These are phyloP conservation scores for Verticillium zaregamsianum DNA, from an alignment of 2,329 filamentous ascomycete species.

Conservation along the genomic window DNA sequence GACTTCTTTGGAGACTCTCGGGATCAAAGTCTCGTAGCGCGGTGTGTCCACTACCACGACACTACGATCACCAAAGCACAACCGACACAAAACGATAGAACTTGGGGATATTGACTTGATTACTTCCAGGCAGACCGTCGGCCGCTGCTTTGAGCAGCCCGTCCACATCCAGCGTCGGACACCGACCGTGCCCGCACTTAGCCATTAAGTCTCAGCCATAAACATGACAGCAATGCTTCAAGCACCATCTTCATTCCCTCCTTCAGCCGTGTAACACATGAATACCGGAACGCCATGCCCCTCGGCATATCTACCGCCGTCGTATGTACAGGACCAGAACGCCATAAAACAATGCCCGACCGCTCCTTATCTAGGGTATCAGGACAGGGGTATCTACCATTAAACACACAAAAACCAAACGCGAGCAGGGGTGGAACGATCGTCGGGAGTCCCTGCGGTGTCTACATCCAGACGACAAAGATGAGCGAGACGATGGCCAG, in stretches of 20 bases:
- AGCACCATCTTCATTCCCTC: not conserved
- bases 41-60: not conserved
- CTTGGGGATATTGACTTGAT: not conserved
- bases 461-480: constrained; percentile 46
- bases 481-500: constrained; percentile 47
- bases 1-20: too few species aligned
- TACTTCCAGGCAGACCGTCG: not conserved
- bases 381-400: not conserved
- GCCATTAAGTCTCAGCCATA: not conserved
- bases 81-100: not conserved
- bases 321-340: not conserved
- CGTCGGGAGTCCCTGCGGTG: not conserved
- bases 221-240: not conserved
- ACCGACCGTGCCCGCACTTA: not conserved
- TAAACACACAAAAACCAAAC: not conserved
- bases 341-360: not conserved
- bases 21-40: too few species aligned
- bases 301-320: not conserved
- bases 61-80: not conserved
- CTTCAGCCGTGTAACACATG: not conserved
- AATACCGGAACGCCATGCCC: not conserved
- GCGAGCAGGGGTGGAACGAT: not conserved
- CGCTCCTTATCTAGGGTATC: not conserved
- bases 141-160: not conserved
- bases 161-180: not conserved